Evolutionary conservation across 1,139 yeast genomes (phyloP), one percentile per base, ranked within the genome.

Genomic region (Pichia sp.): DNA sequence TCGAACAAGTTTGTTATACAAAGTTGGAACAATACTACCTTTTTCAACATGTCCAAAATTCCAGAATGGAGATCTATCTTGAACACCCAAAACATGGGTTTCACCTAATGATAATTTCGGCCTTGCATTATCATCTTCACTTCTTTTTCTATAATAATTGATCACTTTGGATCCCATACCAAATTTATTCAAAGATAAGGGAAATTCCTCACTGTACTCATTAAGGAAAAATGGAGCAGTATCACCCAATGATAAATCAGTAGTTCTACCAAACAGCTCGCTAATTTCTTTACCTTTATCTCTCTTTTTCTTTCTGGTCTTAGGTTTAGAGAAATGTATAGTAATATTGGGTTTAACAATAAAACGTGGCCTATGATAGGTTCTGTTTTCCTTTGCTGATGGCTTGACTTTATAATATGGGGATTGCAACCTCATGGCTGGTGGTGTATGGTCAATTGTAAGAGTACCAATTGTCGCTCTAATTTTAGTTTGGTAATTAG

Each of bases 51-150:
- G 87, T 2, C 99, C 99, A 73, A 90, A 95, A 66, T 91, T 93
- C 99, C 99, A 95, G 66, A 93, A 95, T 14, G 99, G 98, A 14
- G 96, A 87, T 61, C 96, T 78, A 68, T 95, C 99, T 64, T 90
- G 96, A 1, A 88, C 89, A 19, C 97, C 97, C 43, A 95, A 73
- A 3, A 95, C 96, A 69, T 88, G 95, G 0, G 99, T 93, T 67
- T 95, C 99, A 49, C 99, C 99, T 44, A 90, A 76, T 1, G 89
- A 81, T 11, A 91, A 76, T 62, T 91, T 91, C 0, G 99, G 99
- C 57, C 99, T 80, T 6, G 87, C 76, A 8, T 81, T 79, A 65
- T 95, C 99, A 51, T 87, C 93, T 18, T 85, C 89, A 54, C 76
- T 76, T 57, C 81, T 83, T 66, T 93, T 91, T 59, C 99, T 76